Evolutionary conservation across 2,329 filamentous ascomycete genomes (phyloP), one percentile per base, ranked within the genome.

Genomic region (Piedraia hortae): DNA sequence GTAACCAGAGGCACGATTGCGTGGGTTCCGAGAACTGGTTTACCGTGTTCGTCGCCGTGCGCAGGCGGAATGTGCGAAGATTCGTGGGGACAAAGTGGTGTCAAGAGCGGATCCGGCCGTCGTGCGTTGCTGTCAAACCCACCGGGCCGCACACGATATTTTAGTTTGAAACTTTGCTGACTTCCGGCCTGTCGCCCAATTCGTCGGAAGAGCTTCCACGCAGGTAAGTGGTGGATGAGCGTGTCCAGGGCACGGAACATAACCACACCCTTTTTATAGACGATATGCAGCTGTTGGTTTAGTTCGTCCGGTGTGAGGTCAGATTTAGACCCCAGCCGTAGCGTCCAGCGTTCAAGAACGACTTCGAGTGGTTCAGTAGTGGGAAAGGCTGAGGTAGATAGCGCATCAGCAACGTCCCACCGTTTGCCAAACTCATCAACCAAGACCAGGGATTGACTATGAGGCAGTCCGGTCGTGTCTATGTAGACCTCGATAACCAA

Each of bases 241-340:
- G 74, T 64, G 43, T 74, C 90, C 20, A 97, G 56, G 2, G 78
- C 78, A 28, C 85, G 63, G 47, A 93, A 91, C 35, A 91, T 65
- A 33, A 93, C 72, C 31, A 97, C 89, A 35, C 74, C 77, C 48
- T 89, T 85, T 50, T 97, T 97, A 56, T 97, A 97, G 26, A 90
- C 67, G 23, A 75, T 82, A 8, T 85, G 78, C 22, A 93, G 51
- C 14, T 61, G 52, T 20, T 60, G 53, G 23, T 46, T 54, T 22
- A 64, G 44, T 27, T 65, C 58, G 17, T 50, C 35, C 4, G 52
- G 35, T 25, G 74, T 39, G 61, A 56, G 41, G 41, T 53, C 41
- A 26, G 54, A 44, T 26, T 50, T 48, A 33, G 62, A 61, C 39
- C 73, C 73, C 25, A 93, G 54, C 40, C 85, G 70, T 31, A 97